Conservation (phyloP, 1,139 yeast species). For the Yamadazyma aaseri region DNA sequence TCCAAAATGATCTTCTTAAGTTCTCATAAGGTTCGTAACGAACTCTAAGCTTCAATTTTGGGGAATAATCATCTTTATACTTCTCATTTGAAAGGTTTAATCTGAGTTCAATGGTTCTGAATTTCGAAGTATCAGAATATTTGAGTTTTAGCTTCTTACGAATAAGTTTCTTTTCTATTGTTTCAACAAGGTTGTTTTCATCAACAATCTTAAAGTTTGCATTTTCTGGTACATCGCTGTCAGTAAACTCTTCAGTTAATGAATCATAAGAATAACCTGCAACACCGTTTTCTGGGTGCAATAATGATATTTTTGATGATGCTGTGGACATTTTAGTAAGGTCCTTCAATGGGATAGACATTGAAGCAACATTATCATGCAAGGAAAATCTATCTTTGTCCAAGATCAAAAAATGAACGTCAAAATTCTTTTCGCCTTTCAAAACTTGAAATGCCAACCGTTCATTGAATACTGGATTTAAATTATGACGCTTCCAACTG, state of each 20-base stretch:
- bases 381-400: slow-evolving; percentile 83
- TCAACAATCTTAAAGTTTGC: slow-evolving; percentile 20
- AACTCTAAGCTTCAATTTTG: slow-evolving; percentile 59
- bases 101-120: slow-evolving; percentile 41
- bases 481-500: slow-evolving; percentile 78
- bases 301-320: slow-evolving; percentile 7
- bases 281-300: slow-evolving; percentile 6
- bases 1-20: slow-evolving; percentile 72
- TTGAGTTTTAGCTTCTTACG: slow-evolving; percentile 27
- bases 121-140: slow-evolving; percentile 41
- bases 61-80: slow-evolving; percentile 41
- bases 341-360: slow-evolving; percentile 52
- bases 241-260: slow-evolving; percentile 14
- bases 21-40: slow-evolving; percentile 67
- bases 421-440: slow-evolving; percentile 61
- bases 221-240: slow-evolving; percentile 13
- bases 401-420: slow-evolving; percentile 67
- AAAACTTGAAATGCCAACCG: slow-evolving; percentile 75
- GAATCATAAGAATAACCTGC: slow-evolving; percentile 8
- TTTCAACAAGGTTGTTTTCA: slow-evolving; percentile 31
- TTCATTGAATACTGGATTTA: slow-evolving; percentile 83
- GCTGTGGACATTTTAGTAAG: slow-evolving; percentile 29
- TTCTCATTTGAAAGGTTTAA: slow-evolving; percentile 34
- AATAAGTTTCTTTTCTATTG: slow-evolving; percentile 27
- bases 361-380: slow-evolving; percentile 78